Percentiles rank a stretch among this genome's conserved stretches.
phyloP scores from a whole-genome alignment of 495 filamentous ascomycete genomes.

The Sordaria brevicollis region DNA sequence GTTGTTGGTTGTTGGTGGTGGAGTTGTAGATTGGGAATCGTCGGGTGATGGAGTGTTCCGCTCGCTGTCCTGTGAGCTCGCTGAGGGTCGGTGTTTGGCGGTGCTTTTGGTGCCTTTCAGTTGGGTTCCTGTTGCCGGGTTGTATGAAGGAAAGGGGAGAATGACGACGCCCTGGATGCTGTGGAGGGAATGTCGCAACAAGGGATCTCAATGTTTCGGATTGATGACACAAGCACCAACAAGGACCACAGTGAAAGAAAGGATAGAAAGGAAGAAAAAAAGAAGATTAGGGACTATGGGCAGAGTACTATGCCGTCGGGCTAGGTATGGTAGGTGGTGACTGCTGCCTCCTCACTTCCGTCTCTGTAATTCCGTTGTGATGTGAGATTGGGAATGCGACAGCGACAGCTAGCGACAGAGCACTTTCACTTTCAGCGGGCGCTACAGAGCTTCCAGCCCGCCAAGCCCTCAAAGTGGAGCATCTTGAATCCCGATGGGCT shows the following conservation, averaged over 20 bases:
- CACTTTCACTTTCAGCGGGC: background rate
- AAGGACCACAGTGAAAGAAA: background rate
- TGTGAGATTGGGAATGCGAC: slow-evolving; percentile 19
- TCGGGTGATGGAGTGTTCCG: background rate
- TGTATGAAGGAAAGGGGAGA: background rate
- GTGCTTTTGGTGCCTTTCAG: too few relatives aligned
- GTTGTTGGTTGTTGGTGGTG: background rate
- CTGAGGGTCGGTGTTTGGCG: background rate
- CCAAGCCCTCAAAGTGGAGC: slow-evolving; percentile 4
- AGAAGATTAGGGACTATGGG: background rate
- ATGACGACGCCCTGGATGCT: background rate
- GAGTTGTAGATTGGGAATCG: background rate
- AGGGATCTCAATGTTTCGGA: background rate
- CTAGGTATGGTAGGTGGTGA: background rate
- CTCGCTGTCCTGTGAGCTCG: too few relatives aligned
- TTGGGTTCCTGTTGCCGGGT: too few relatives aligned
- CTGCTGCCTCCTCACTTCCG: background rate
- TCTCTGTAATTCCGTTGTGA: background rate
- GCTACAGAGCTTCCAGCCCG: slow-evolving; percentile 5
- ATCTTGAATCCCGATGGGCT: background rate
- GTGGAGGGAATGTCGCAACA: background rate
- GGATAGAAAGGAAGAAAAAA: background rate
- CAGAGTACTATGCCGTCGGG: too few relatives aligned
- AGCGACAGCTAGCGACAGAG: too few relatives aligned
- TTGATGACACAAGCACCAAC: background rate